Conservation (phyloP, 2,329 filamentous ascomycete genomes). For the Nemania diffusa region DNA sequence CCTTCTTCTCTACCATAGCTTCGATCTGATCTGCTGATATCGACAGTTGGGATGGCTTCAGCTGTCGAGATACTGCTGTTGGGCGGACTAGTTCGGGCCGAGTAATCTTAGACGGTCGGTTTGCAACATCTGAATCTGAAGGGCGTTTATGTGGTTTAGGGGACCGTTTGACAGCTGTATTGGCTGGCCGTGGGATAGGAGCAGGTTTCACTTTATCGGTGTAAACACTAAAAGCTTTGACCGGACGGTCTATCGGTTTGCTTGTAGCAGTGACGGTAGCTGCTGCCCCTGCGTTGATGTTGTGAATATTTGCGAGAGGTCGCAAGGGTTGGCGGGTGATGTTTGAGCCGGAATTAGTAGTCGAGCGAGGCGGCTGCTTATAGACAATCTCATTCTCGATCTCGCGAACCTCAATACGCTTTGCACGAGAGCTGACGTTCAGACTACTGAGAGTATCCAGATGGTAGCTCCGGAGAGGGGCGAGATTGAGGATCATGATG, state of each 20-base stretch:
- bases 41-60: conserved; percentile 39
- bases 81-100: conserved; percentile 41
- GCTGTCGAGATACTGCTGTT: conserved; percentile 33
- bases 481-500: conserved; percentile 95
- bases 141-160: conserved; percentile 55
- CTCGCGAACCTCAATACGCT: conserved; percentile 94
- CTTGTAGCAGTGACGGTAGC: conserved; percentile 61
- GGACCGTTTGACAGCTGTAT: conserved; percentile 44
- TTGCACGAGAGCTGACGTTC: conserved; percentile 94
- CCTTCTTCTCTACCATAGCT: conserved; percentile 90
- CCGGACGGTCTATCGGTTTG: conserved; percentile 71
- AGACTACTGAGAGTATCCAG: conserved; percentile 92
- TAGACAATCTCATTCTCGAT: conserved; percentile 95
- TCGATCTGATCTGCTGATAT: conserved; percentile 83
- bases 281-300: conserved; percentile 71
- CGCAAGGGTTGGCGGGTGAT: conserved; percentile 77
- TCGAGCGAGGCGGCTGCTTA: conserved; percentile 74
- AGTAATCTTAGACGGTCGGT: conserved; percentile 45
- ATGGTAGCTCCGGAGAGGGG: conserved; percentile 91
- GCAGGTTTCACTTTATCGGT: conserved; percentile 73
- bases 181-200: conserved; percentile 39
- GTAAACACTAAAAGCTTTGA: conserved; percentile 88
- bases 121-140: conserved; percentile 54
- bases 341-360: conserved; percentile 51
- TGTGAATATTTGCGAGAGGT: conserved; percentile 79